These are phyloP conservation scores for Collybia nuda DNA, from an alignment of 768 basidiomycete species.

Conservation along the genomic window DNA sequence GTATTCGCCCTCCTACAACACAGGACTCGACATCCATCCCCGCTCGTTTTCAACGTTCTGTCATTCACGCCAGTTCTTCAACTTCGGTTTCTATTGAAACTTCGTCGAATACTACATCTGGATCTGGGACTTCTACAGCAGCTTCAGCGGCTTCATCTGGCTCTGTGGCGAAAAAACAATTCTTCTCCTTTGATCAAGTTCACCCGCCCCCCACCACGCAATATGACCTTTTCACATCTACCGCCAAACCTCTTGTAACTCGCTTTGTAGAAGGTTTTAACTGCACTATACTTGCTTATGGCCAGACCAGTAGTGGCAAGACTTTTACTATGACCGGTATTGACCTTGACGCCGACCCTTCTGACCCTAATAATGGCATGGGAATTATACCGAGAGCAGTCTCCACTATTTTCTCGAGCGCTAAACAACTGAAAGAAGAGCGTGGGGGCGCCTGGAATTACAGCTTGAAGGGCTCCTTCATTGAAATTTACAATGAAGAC, in stretches of 20 bases:
- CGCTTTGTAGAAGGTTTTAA: slow-evolving; percentile 95
- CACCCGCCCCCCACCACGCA: slow-evolving; percentile 85
- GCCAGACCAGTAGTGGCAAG: slow-evolving; percentile 96
- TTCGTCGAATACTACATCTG: slow-evolving; percentile 48
- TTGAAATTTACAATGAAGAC: slow-evolving; percentile 99
- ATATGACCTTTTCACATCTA: slow-evolving; percentile 80
- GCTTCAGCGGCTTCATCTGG: slow-evolving; percentile 42
- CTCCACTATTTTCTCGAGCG: slow-evolving; percentile 79
- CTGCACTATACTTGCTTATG: slow-evolving; percentile 97
- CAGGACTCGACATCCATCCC: slow-evolving; percentile 88
- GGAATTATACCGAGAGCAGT: slow-evolving; percentile 97
- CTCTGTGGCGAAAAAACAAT: slow-evolving; percentile 71
- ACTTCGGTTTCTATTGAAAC: slow-evolving; percentile 86
- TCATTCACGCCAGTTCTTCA: slow-evolving; percentile 74
- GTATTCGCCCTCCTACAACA: slow-evolving; percentile 84
- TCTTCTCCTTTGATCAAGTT: slow-evolving; percentile 93
- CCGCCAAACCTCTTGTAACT: slow-evolving; percentile 80
- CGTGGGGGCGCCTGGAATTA: slow-evolving; percentile 76
- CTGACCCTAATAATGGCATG: slow-evolving; percentile 81
- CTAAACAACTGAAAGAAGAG: slow-evolving; percentile 75
- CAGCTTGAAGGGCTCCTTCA: slow-evolving; percentile 85
- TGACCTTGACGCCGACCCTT: slow-evolving; percentile 84
- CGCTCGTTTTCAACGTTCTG: slow-evolving; percentile 88
- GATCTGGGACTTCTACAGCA: slow-evolving; percentile 49
- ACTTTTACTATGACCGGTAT: slow-evolving; percentile 98